Conservation (phyloP, 1,284 basidiomycete genomes). For the Sporisorium scitamineum region DNA sequence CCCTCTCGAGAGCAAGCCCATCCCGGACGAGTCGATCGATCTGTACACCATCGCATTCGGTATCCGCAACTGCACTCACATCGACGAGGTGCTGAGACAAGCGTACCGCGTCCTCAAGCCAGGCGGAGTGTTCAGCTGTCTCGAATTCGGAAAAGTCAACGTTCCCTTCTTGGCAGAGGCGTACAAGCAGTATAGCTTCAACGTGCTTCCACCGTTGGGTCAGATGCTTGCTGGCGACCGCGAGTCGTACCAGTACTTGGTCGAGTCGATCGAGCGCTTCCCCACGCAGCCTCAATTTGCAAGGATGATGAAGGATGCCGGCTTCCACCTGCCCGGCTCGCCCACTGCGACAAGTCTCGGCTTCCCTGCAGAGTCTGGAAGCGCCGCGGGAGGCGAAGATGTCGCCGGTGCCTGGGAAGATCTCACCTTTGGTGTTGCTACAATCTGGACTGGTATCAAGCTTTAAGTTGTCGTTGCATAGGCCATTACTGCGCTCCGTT, state of each 20-base stretch:
- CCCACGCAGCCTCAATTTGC: slow-evolving; percentile 91
- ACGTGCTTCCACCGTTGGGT: slow-evolving; percentile 91
- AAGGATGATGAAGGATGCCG: slow-evolving; percentile 75
- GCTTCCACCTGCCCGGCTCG: slow-evolving; percentile 68
- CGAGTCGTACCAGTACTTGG: slow-evolving; percentile 90
- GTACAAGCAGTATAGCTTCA: slow-evolving; percentile 97
- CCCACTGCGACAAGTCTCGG: slow-evolving; percentile 60
- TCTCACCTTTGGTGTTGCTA: slow-evolving; percentile 66
- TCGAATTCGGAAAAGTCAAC: slow-evolving; percentile 95
- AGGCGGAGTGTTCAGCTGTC: slow-evolving; percentile 92
- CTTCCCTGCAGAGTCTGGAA: slow-evolving; percentile 48
- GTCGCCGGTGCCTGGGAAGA: slow-evolving; percentile 66
- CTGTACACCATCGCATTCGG: slow-evolving; percentile 99
- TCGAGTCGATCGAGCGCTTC: slow-evolving; percentile 96
- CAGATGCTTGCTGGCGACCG: slow-evolving; percentile 95
- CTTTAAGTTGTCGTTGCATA: slow-evolving; percentile 8
- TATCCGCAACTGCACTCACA: slow-evolving; percentile 95
- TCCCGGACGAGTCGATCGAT: slow-evolving; percentile 79
- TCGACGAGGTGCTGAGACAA: slow-evolving; percentile 87
- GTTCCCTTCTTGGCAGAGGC: slow-evolving; percentile 88
- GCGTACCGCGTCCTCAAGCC: slow-evolving; percentile 96
- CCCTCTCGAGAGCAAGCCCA: slow-evolving; percentile 60
- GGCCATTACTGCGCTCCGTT: background rate
- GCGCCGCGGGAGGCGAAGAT: slow-evolving; percentile 37
- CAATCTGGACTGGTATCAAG: slow-evolving; percentile 66